A percentile compares a stretch with the other conserved stretches of the same genome.
Evolutionary conservation across 352 stramenopile species (phyloP).

Genomic region (Chrysophaeum taylorii): DNA sequence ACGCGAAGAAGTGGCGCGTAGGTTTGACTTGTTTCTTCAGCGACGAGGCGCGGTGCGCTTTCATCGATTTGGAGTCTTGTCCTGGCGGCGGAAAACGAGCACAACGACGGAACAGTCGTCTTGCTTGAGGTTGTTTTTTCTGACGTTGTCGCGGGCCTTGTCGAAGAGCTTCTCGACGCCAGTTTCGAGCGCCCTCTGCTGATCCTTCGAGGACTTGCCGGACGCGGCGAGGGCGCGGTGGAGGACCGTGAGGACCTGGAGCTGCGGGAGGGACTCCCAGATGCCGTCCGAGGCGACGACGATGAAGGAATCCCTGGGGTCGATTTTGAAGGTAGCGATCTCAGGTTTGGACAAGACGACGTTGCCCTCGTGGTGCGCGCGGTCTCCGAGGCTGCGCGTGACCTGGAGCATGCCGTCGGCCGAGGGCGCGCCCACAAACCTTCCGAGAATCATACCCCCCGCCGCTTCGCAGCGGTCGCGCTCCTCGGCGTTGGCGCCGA

Average conservation of each 20-base stretch:
- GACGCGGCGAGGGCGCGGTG: neutral
- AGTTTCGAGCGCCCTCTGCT: too few species aligned
- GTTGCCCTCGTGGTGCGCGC: neutral
- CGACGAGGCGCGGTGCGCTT: too few species aligned
- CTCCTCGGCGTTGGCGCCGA: neutral
- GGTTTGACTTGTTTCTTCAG: too few species aligned
- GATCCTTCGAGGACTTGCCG: too few species aligned
- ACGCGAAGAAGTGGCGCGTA: too few species aligned
- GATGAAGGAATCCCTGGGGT: neutral
- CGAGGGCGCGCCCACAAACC: neutral
- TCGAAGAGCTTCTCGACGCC: neutral
- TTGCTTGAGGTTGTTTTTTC: neutral
- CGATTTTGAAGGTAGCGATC: neutral
- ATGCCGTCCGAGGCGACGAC: conserved; percentile 9
- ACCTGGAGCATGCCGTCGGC: conserved; percentile 6
- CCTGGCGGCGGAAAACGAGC: neutral
- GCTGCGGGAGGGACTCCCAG: neutral
- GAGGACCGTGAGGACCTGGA: neutral
- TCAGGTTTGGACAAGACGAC: neutral
- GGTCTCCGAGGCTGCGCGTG: neutral
- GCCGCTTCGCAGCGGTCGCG: neutral
- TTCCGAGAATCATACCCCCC: neutral
- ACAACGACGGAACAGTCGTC: neutral
- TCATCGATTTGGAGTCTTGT: too few species aligned
- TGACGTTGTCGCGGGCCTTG: too few species aligned